phyloP scores from a whole-genome alignment of 1,284 basidiomycete genomes.

The Fomitopsis pinicola region DNA sequence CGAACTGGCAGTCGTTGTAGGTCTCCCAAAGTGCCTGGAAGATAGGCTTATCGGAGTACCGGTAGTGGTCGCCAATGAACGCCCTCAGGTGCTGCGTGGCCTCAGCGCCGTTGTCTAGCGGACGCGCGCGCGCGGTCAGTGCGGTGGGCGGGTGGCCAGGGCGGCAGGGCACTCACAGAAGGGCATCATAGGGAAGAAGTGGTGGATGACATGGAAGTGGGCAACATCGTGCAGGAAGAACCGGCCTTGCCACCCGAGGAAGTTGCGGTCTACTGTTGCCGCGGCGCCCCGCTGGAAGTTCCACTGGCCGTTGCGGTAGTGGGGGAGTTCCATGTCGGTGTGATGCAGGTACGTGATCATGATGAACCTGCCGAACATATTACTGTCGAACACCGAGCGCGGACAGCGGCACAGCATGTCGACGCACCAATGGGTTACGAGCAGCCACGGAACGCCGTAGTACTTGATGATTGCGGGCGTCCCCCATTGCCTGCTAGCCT shows the following conservation, averaged over 20 bases:
- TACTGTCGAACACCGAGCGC: not conserved
- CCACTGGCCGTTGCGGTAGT: conserved; percentile 41
- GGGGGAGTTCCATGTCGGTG: conserved; percentile 35
- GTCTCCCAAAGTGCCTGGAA: conserved; percentile 54
- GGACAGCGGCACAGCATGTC: not conserved
- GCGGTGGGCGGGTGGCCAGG: not conserved
- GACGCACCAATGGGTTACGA: conserved; percentile 49
- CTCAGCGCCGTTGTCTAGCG: conserved; percentile 41
- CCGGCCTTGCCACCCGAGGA: conserved; percentile 46
- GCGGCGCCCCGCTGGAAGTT: conserved; percentile 53
- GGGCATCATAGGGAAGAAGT: conserved; percentile 34
- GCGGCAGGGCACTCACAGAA: conserved; percentile 17
- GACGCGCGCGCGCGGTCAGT: not conserved
- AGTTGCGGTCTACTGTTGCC: conserved; percentile 51
- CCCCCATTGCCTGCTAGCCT: conserved; percentile 31
- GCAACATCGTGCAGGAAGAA: conserved; percentile 42
- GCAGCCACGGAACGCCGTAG: conserved; percentile 56
- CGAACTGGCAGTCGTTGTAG: conserved; percentile 63
- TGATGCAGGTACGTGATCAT: conserved; percentile 40
- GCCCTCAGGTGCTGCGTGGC: conserved; percentile 47
- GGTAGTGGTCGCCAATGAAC: conserved; percentile 52
- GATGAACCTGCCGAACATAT: conserved; percentile 31
- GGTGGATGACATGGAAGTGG: conserved; percentile 39
- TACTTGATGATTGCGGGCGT: conserved; percentile 41
- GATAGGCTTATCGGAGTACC: conserved; percentile 40